Evolutionary conservation across 495 filamentous ascomycete genomes (phyloP).

Genomic region (Neurospora sp.): DNA sequence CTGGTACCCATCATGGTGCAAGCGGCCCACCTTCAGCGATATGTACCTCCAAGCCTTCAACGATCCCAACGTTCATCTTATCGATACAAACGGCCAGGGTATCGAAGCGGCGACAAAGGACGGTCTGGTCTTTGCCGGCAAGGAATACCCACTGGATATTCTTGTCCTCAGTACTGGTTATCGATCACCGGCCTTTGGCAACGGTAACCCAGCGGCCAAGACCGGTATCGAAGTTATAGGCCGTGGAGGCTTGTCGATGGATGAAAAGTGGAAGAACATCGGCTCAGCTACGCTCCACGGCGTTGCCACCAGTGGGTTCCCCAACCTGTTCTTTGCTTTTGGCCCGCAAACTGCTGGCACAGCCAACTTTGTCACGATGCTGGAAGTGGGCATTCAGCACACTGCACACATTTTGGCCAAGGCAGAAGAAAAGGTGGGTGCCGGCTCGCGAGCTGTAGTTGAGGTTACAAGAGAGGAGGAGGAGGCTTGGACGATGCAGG

Average conservation of each 20-base stretch:
- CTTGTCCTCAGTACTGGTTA: slow-evolving; percentile 42
- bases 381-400: slow-evolving; percentile 31
- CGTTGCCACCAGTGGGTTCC: slow-evolving; percentile 32
- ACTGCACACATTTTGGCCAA: slow-evolving; percentile 36
- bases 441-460: slow-evolving; percentile 18
- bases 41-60: slow-evolving; percentile 37
- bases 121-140: slow-evolving; percentile 28
- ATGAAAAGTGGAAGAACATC: slow-evolving; percentile 29
- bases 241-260: slow-evolving; percentile 28
- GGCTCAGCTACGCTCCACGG: slow-evolving; percentile 40
- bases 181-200: slow-evolving; percentile 18
- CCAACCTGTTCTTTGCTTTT: slow-evolving; percentile 43
- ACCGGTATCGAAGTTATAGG: slow-evolving; percentile 33
- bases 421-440: slow-evolving; percentile 25
- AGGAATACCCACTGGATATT: slow-evolving; percentile 36
- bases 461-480: slow-evolving; percentile 34
- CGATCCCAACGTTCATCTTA: slow-evolving; percentile 33
- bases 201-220: slow-evolving; percentile 20
- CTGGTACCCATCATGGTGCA: slow-evolving; percentile 38
- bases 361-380: slow-evolving; percentile 31
- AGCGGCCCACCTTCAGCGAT: slow-evolving; percentile 37
- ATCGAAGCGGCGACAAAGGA: slow-evolving; percentile 26
- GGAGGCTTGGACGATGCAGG: slow-evolving; percentile 36
- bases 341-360: slow-evolving; percentile 27
- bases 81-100: slow-evolving; percentile 46